Evolutionary conservation across 1,139 yeast species (phyloP), one percentile per base, ranked within the genome.

Genomic region (Pichia sp.): DNA sequence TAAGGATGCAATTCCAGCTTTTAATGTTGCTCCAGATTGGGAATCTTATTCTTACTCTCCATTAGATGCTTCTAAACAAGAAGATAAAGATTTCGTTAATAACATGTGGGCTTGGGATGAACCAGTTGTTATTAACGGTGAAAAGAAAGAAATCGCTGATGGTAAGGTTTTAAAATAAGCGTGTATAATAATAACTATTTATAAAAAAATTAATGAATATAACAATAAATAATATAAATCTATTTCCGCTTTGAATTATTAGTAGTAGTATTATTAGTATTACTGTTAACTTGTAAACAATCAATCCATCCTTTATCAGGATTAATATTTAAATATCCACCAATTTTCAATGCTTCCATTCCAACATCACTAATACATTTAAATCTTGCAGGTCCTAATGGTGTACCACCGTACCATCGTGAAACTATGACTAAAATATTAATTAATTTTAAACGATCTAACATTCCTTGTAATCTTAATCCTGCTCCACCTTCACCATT

Each of bases 11-110:
- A 77, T 58, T 49, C 96, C 97, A 66, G 98, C 96, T 55, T 89
- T 92, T 64, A 86, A 92, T 57, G 97, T 92, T 68, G 99, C 98
- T 64, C 97, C 99, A 71, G 99, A 92, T 74, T 89, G 95, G 96
- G 98, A 92, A 74, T 82, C 90, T 35, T 84, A 81, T 72, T 64
- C 65, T 50, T 82, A 73, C 79, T 66, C 75, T 62, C 76, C 79
- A 72, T 72, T 84, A 60, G 92, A 84, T 64, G 70, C 82, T 48
- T 58, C 84, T 61, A 78, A 76, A 59, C 75, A 75, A 51, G 86
- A 75, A 61, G 87, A 78, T 73, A 80, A 73, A 69, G 82, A 69
- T 52, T 80, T 81, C 61, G 68, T 85, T 57, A 74, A 80, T 66
- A 80, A 82, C 75, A 70, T 82, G 75, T 82, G 87, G 82, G 86